Evolutionary conservation across 306 rosid genomes (phyloP).

Genomic region (Prunus fruticosa): DNA sequence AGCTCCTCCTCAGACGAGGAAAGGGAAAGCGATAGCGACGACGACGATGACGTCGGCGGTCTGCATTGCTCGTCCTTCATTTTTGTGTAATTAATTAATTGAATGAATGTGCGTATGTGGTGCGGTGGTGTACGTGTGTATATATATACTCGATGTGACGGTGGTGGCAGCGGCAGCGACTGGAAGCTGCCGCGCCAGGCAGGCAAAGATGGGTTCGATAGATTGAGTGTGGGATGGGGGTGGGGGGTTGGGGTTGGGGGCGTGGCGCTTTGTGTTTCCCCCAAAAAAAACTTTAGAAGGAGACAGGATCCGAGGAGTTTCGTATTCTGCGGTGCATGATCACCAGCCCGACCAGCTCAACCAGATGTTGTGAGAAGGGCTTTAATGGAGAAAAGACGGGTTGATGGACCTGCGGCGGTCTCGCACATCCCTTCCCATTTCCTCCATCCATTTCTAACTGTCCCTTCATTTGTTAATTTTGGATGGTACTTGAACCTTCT

Average conservation of each 20-base stretch:
- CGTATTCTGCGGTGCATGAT: background rate
- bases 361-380: conserved; percentile 5
- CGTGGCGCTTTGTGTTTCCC: background rate
- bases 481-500: background rate
- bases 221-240: background rate
- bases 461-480: conserved; percentile 2
- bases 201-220: background rate
- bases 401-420: conserved; percentile 11
- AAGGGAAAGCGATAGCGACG: conserved; percentile 12
- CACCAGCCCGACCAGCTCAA: conserved; percentile 39
- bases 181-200: conserved; percentile 10
- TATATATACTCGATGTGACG: background rate
- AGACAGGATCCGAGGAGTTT: background rate
- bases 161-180: conserved; percentile 6
- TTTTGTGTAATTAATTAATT: background rate
- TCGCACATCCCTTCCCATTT: background rate
- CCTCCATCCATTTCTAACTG: conserved; percentile 50
- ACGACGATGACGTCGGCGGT: background rate
- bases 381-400: conserved; percentile 24
- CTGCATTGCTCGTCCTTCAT: background rate
- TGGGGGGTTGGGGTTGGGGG: background rate
- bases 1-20: conserved; percentile 42
- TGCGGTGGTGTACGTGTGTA: background rate
- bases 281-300: background rate
- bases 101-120: background rate